Base-by-base conservation (phyloP, 495 filamentous ascomycete genomes). In the Annulohypoxylon nitens region DNA sequence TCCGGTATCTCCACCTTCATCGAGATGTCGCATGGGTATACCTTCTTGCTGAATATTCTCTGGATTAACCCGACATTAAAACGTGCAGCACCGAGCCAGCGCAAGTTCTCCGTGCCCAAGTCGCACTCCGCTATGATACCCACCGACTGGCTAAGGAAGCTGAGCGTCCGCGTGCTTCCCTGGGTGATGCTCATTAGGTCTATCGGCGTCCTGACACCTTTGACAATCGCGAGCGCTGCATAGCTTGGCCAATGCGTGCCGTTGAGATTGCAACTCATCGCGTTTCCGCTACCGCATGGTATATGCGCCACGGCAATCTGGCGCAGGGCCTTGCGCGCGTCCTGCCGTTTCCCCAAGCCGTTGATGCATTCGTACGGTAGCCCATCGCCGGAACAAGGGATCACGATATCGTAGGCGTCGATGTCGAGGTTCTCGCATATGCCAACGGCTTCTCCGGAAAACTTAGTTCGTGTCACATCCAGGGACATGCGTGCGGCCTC, bases 321-420 rank as follows among this genome's bases (percentile, higher is more conserved):
- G 4, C 83, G 82, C 70, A 99, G 79, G 0, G 95, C 96, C 54
- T 86, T 87, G 51, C 86, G 82, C 25, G 93, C 94, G 80, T 98
- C 91, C 6, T 83, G 72, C 51, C 92, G 90, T 78, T 90, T 91
- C 14, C 85, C 93, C 23, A 99, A 78, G 7, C 96, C 96, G 77
- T 99, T 98, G 85, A 97, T 97, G 11, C 97, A 92, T 80, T 99
- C 95, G 76, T 97, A 91, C 0, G 93, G 93, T 16, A 97, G 78
- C 10, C 96, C 96, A 73, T 99, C 96, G 2, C 96, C 96, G 8
- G 95, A 98, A 76, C 94, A 97, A 69, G 92, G 92, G 11, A 96
- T 88, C 6, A 97, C 87, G 4, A 93, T 89, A 81, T 99, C 96
- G 76, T 88, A 97, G 2, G 86, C 87, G 20, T 93, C 86, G 18